A percentile compares a stretch with the other conserved stretches of the same genome.
These are phyloP conservation scores for Apophysomyces variabilis DNA, from an alignment of 371 early-diverging fungal species.

Conservation along the genomic window DNA sequence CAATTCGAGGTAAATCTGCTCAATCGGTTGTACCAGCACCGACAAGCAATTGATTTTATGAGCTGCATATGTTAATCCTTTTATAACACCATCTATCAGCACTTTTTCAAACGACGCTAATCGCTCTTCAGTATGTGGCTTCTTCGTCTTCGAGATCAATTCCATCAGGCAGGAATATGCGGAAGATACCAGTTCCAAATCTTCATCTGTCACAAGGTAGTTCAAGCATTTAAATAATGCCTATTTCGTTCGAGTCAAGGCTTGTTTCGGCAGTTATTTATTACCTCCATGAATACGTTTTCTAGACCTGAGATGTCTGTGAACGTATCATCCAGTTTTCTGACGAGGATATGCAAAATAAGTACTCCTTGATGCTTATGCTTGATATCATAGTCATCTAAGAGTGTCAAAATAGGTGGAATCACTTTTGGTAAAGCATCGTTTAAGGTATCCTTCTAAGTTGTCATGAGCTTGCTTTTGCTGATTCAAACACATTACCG, in stretches of 20 bases:
- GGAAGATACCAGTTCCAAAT: conserved; percentile 23
- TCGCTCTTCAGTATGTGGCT: conserved; percentile 17
- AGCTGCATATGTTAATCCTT: conserved; percentile 31
- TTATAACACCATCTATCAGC: conserved; percentile 35
- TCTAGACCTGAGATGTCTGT: conserved; percentile 27
- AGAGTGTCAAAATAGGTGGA: conserved; percentile 36
- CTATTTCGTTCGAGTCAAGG: conserved; percentile 17
- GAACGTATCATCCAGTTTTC: conserved; percentile 21
- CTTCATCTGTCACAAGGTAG: conserved; percentile 38
- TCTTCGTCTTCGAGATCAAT: conserved; percentile 27
- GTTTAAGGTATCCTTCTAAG: conserved; percentile 15
- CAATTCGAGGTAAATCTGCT: conserved; percentile 27
- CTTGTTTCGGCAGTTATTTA: neutral
- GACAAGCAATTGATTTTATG: conserved; percentile 25
- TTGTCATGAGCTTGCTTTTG: neutral
- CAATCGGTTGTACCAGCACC: conserved; percentile 25
- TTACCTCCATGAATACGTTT: conserved; percentile 43
- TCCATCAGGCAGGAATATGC: conserved; percentile 42
- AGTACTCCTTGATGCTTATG: conserved; percentile 37
- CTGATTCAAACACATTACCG: conserved; percentile 19
- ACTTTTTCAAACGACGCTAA: conserved; percentile 31
- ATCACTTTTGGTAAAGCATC: conserved; percentile 26
- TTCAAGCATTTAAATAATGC: conserved; percentile 40
- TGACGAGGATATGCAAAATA: conserved; percentile 31
- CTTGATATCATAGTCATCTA: conserved; percentile 40